Base-by-base conservation (phyloP, 2,329 filamentous ascomycete species). In the Ophiostoma ips region DNA sequence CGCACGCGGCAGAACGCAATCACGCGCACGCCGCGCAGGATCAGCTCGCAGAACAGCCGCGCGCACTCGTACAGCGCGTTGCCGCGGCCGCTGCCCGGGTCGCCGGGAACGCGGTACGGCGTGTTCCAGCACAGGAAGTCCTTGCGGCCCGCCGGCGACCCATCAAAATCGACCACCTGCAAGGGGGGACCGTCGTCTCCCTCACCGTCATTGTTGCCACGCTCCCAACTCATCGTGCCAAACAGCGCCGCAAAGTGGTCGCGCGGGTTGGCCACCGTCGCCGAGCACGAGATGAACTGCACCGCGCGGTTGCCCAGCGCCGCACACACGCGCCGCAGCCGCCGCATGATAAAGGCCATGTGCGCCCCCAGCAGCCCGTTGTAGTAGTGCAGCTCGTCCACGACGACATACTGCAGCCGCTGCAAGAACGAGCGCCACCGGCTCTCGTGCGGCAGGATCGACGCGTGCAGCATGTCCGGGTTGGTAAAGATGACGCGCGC, bases 71-170 rank as follows among this genome's bases (percentile, higher is more conserved):
- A 75, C 62, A 94, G 79, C 3, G 83, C 81, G 62, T 87, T 87
- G 13, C 86, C 87, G 52, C 92, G 79, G 1, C 92, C 90, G 58
- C 87, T 94, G 0, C 84, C 79, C 9, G 88, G 85, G 64, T 96
- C 90, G 1, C 74, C 76, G 0, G 90, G 87, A 57, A 95, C 90
- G 62, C 88, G 94, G 64, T 80, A 95, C 0, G 92, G 92, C 0
- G 90, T 95, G 59, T 98, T 96, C 92, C 92, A 98, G 64, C 89
- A 96, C 7, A 98, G 62, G 52, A 96, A 96, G 60, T 96, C 90
- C 62, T 96, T 96, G 19, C 87, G 75, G 0, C 90, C 87, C 6
- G 87, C 87, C 0, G 92, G 92, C 0, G 89, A 95, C 1, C 92
- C 92, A 61, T 98, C 92, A 59, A 85, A 89, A 60, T 95, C 88